phyloP scores from a whole-genome alignment of 495 filamentous ascomycete species.

The Podospora appendiculata region DNA sequence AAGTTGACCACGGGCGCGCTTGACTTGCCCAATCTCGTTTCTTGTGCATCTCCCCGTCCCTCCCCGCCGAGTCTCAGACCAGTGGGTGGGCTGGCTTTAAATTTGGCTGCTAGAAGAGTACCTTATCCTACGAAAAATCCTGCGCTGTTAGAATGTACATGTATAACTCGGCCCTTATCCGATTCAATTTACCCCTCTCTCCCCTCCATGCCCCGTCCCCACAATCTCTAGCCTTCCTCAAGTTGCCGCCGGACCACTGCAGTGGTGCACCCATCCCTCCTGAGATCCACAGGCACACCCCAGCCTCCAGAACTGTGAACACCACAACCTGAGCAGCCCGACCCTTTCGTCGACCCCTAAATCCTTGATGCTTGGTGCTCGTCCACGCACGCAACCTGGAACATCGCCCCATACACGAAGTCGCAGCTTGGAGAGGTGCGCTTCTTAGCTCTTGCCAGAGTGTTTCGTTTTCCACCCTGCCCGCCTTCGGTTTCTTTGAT shows the following conservation, averaged over 20 bases:
- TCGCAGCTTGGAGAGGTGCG: neutral
- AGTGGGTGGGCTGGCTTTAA: neutral
- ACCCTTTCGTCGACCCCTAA: neutral
- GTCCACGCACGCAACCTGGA: neutral
- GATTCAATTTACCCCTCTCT: neutral
- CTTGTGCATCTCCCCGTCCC: neutral
- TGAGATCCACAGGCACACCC: constrained; percentile 9
- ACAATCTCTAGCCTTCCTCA: neutral
- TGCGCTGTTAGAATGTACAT: neutral
- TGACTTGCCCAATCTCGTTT: neutral
- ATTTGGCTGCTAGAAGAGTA: neutral
- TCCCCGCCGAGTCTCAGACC: neutral
- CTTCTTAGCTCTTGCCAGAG: neutral
- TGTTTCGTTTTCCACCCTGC: neutral
- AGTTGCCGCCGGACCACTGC: neutral
- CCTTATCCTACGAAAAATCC: neutral
- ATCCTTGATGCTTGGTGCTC: neutral
- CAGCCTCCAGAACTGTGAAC: neutral
- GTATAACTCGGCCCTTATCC: neutral
- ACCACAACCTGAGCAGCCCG: no score
- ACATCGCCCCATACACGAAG: neutral
- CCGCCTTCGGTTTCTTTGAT: neutral
- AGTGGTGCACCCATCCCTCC: neutral
- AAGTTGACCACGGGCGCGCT: neutral
- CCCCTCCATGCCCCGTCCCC: neutral